Percentiles rank a stretch among this genome's conserved stretches.
Conservation (phyloP, 2,329 filamentous ascomycete genomes). For the Paraconiothyrium brasiliense region DNA sequence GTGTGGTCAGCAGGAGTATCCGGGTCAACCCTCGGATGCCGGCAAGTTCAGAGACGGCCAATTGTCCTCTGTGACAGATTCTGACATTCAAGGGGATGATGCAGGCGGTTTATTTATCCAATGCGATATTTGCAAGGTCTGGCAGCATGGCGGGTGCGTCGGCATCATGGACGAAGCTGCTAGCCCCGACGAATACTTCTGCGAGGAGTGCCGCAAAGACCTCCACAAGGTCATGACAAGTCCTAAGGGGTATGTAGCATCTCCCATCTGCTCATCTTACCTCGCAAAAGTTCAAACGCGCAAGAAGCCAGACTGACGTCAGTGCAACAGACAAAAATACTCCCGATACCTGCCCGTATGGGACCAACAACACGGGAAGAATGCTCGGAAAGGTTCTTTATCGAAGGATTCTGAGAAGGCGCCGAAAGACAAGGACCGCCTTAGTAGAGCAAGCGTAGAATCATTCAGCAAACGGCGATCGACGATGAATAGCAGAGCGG, state of each 20-base stretch:
- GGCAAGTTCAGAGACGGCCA: constrained; percentile 57
- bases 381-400: constrained; percentile 69
- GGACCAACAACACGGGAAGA: constrained; percentile 59
- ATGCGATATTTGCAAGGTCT: constrained; percentile 97
- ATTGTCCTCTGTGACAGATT: constrained; percentile 66
- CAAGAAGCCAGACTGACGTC: constrained; percentile 12
- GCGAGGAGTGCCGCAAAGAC: constrained; percentile 92
- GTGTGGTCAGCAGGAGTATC: constrained; percentile 94
- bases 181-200: constrained; percentile 97
- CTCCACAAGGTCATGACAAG: constrained; percentile 85
- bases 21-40: constrained; percentile 74
- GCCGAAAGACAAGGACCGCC: constrained; percentile 64
- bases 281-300: constrained; percentile 22
- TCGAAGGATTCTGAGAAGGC: constrained; percentile 69
- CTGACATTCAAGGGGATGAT: constrained; percentile 68
- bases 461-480: constrained; percentile 83
- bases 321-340: constrained; percentile 64
- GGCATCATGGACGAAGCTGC: constrained; percentile 94
- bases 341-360: constrained; percentile 71
- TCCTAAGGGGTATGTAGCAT: constrained; percentile 78
- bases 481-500: constrained; percentile 97
- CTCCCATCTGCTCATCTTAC: constrained; percentile 16
- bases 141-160: constrained; percentile 98
- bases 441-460: constrained; percentile 63
- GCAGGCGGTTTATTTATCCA: constrained; percentile 96